phyloP scores from a whole-genome alignment of 768 basidiomycete species.

The Boletus coccyginus region DNA sequence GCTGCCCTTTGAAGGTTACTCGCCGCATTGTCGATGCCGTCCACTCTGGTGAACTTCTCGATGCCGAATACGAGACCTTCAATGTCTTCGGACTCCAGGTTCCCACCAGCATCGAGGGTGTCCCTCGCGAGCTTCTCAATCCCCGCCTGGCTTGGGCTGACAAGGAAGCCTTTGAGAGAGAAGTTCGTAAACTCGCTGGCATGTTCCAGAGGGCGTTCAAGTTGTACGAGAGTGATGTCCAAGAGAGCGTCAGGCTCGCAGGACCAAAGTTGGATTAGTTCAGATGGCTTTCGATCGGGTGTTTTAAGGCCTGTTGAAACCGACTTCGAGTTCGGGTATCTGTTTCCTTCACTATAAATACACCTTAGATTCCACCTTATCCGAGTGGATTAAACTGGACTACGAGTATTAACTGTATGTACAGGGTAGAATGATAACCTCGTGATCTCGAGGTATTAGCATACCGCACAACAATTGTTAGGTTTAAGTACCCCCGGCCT shows the following conservation, averaged over 20 bases:
- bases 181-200: conserved; percentile 81
- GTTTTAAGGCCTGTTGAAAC: background rate
- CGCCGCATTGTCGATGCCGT: conserved; percentile 96
- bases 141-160: conserved; percentile 85
- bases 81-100: conserved; percentile 80
- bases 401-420: conserved; percentile 5
- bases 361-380: conserved; percentile 4
- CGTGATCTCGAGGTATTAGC: background rate
- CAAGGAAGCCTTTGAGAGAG: conserved; percentile 85
- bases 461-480: conserved; percentile 14
- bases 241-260: conserved; percentile 74
- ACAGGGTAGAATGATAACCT: background rate
- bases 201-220: conserved; percentile 97
- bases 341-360: background rate
- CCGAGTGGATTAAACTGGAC: background rate
- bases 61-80: conserved; percentile 85
- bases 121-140: conserved; percentile 89
- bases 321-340: background rate
- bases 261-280: conserved; percentile 54
- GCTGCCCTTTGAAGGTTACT: conserved; percentile 95
- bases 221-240: conserved; percentile 85
- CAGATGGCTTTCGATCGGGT: background rate
- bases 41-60: conserved; percentile 87
- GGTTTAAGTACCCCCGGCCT: conserved; percentile 5
- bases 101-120: conserved; percentile 79